Evolutionary conservation across 352 stramenopile species (phyloP), one percentile per base, ranked within the genome.

Genomic region (Globisporangium acanthophoron): DNA sequence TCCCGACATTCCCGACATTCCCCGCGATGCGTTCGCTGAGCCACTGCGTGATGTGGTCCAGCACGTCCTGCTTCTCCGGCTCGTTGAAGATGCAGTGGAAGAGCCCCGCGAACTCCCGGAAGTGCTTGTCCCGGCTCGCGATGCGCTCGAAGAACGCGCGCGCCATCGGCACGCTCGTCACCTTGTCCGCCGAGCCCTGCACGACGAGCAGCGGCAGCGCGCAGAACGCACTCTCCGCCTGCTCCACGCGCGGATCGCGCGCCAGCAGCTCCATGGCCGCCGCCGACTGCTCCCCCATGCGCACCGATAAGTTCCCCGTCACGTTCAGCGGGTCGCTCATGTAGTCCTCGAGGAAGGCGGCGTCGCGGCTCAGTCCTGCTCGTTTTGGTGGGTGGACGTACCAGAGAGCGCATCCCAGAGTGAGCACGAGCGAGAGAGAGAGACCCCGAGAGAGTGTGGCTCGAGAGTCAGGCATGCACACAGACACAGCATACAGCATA

Each of bases 301-400:
- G 70, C 29, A 59, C 62, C 52, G 64, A 60, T 65, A 89, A 71
- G 37, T 73, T 71, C 20, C 73, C 67, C 11, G 59, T 79, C 20
- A 67, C 68, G 62, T 80, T 87, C 15, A 90, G 55, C 29, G 67
- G 67, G 49, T 90, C 80, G 12, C 50, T 61, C 69, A 80, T 67
- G 51, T 84, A 88, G 57, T 85, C 71, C 11, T 73, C 62, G 27
- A 80, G 29, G 52, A 86, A 87, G 9, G 66, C 67, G 0, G 66
- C 55, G 43, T 87, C 44, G 24, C 66, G 61, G 54, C 58, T 66
- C 49, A 78, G 52, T 6, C 59, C 73, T 67, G 16, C 57, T 64
- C 49, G 59, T 67, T 60, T 56, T 52, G 20, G n/a, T 52, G 58
- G 66, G 33, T 33, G 13, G 15, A 27, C 16, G 20, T 18, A 49